phyloP scores from a whole-genome alignment of 192 early-diverging fungal genomes.

The Coemansia sp. region DNA sequence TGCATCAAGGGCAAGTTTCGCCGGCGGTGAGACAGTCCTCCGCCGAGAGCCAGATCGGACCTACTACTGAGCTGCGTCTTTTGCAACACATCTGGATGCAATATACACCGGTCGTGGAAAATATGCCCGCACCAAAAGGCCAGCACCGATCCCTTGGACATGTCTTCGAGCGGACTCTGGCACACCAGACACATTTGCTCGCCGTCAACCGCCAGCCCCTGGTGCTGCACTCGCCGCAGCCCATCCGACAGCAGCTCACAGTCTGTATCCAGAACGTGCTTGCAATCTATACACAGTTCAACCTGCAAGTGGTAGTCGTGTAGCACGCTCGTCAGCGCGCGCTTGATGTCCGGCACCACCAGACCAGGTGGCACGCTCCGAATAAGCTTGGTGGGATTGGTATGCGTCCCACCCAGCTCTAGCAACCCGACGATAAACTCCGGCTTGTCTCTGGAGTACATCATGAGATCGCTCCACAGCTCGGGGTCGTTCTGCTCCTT shows the following conservation, averaged over 20 bases:
- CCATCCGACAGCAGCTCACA: constrained; percentile 78
- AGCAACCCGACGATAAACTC: constrained; percentile 92
- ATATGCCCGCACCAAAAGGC: constrained; percentile 93
- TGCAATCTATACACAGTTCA: constrained; percentile 88
- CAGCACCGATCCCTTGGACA: constrained; percentile 46
- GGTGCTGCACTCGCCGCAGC: constrained; percentile 68
- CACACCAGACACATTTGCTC: constrained; percentile 46
- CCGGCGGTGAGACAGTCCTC: constrained; percentile 39
- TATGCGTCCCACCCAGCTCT: constrained; percentile 86
- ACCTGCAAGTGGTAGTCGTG: constrained; percentile 92
- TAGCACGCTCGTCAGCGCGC: constrained; percentile 85
- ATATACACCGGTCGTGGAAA: constrained; percentile 86
- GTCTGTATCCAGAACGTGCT: constrained; percentile 88
- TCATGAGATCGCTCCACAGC: constrained; percentile 95
- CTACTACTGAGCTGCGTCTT: constrained; percentile 24
- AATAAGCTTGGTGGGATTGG: constrained; percentile 84
- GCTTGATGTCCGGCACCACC: constrained; percentile 78
- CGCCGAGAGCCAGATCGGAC: background rate
- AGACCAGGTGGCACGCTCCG: constrained; percentile 79
- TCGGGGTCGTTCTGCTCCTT: constrained; percentile 96
- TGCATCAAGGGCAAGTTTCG: constrained; percentile 80
- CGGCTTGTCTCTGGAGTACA: constrained; percentile 96
- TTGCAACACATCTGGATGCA: constrained; percentile 58
- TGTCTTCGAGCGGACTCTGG: constrained; percentile 48
- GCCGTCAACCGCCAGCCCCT: constrained; percentile 63